Evolutionary conservation across 305 asterid species (phyloP), one percentile per base, ranked within the genome.

Genomic region (Striga hermonthica): DNA sequence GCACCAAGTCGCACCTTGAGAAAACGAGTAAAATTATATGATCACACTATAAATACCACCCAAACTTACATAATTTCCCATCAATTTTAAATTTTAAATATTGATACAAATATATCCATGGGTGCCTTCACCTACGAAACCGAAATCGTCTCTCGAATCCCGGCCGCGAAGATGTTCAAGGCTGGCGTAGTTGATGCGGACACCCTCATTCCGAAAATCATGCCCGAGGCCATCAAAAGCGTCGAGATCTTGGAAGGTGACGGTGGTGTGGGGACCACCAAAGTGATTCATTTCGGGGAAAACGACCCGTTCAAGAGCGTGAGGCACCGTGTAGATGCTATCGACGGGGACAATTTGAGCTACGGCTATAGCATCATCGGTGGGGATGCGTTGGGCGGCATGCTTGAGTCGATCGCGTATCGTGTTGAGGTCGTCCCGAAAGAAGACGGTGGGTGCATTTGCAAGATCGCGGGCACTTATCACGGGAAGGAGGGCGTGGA

Each of bases 391-490:
- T 56, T 84, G 12, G 67, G 28, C 0, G 82, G 38, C 0, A 75
- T 35, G 9, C 34, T 82, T 1, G 91, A 82, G 7, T 76, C 78
- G 1, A 79, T 79, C 57, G 59, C 82, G 4, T 72, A 84, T 43
- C 78, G 61, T 4, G 64, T 80, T 9, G 78, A 76, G 70, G 49
- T 87, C 28, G 75, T 72, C 8, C 64, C 76, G 3, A 65, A 78
- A 0, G 62, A 68, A 0, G 75, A 72, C 4, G 91, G 89, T 3
- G 93, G 93, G 3, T 81, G 82, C 35, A 43, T 76, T 6, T 69
- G 79, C 72, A 85, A 87, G 62, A 80, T 57, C 43, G 72, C 12
- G 1, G 81, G 82, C 81, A 58, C 68, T 0, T 87, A 85, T 70
- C 67, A 75, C 55, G 52, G 81, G 9, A 87, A 87, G 54, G 66